Evolutionary conservation across 345 rosid species (phyloP), one percentile per base, ranked within the genome.

Genomic region (Sapria himalayana): DNA sequence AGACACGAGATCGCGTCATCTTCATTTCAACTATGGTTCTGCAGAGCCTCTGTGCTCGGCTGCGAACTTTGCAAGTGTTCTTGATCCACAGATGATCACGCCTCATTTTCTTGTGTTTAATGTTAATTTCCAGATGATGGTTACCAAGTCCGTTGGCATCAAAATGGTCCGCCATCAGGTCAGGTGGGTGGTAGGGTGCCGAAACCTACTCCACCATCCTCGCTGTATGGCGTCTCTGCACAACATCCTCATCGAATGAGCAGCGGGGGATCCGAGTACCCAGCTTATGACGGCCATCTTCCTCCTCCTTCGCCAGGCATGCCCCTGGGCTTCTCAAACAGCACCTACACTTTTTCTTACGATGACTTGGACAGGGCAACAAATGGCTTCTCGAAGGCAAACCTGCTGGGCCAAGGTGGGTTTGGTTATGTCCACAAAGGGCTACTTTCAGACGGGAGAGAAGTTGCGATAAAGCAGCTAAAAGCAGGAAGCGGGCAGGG

Each of bases 381-480:
- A 0, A 52, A 63, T 52, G 80, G 71, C 3, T 78, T 78, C 63
- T 74, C 74, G 7, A 73, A 63, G 3, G 59, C 81, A 3, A 78
- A 78, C 44, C 66, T 71, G 32, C 59, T 78, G 0, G 80, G 91
- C 12, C 71, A 71, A 61, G 91, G 91, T 0, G 84, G 91, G 32
- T 74, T 71, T 10, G 77, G 84, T 9, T 64, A 58, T n/a, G 91
- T 72, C 51, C 73, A 74, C 51, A 78, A 40, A 37, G 91, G 91
- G 44, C 60, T 69, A 19, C 69, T 78, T 31, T 69, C 80, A 9
- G 61, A 65, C 50, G 77, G 78, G 16, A 65, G 69, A 51, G 79
- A 55, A 43, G 73, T 78, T 2, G 91, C 84, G 0, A 48, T 78
- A 33, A 78, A 78, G 59, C 74, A 58, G 48, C 63, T 78, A 40